Conservation (phyloP, 805 yeast genomes). For the Priceomyces melissophilus region DNA sequence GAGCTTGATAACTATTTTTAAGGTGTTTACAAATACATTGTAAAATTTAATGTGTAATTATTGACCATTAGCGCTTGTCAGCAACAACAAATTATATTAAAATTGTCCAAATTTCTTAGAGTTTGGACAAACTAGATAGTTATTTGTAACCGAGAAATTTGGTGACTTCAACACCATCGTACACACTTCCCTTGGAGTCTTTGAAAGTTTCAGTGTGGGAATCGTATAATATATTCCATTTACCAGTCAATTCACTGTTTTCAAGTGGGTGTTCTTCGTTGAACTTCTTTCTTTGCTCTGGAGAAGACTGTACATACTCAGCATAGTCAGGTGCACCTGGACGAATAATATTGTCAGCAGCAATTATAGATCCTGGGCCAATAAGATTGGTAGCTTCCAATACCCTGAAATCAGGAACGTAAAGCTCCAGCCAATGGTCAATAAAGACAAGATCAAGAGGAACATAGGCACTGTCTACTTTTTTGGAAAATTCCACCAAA, state of each 20-base stretch:
- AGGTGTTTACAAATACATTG: too few species aligned
- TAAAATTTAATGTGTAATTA: too few species aligned
- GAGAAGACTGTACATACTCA: conserved; percentile 34
- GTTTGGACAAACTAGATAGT: too few species aligned
- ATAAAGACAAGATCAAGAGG: conserved; percentile 36
- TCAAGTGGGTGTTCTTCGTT: conserved; percentile 18
- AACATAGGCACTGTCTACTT: conserved; percentile 11
- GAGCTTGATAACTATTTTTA: too few species aligned
- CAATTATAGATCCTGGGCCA: conserved; percentile 35
- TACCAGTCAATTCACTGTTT: conserved; percentile 28
- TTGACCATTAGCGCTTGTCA: too few species aligned
- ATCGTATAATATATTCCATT: conserved; percentile 43
- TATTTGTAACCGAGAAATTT: conserved; percentile 20
- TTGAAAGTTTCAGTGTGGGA: conserved; percentile 21
- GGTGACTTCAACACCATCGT: conserved; percentile 32
- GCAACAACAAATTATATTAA: too few species aligned
- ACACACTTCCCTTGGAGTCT: conserved; percentile 9
- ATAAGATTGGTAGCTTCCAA: conserved; percentile 38
- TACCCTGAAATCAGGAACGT: conserved; percentile 40
- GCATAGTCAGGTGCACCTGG: conserved; percentile 41
- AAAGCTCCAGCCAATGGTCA: conserved; percentile 37
- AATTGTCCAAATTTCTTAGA: too few species aligned
- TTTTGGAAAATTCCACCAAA: conserved; percentile 22
- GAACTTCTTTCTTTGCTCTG: conserved; percentile 31
- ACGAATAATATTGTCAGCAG: conserved; percentile 34